Evolutionary conservation across 2,329 filamentous ascomycete species (phyloP), one percentile per base, ranked within the genome.

Genomic region (Paecilomyces formosus): DNA sequence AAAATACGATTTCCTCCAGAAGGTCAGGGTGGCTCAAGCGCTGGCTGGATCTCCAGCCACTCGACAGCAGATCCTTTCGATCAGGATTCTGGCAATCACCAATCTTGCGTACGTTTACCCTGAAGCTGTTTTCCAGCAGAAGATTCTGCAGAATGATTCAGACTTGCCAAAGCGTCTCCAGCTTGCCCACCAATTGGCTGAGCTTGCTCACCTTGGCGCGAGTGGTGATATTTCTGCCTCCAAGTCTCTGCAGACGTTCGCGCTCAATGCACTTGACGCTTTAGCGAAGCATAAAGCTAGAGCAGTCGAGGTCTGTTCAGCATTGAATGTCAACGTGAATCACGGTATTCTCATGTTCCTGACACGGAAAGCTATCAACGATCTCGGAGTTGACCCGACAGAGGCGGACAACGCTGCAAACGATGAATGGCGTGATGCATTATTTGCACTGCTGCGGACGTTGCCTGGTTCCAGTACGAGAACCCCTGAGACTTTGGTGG

Each of bases 281-380:
- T 81, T 99, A 58, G 86, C 90, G 6, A 88, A 86, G 69, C 90
- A 90, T 70, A 88, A 89, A 66, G 78, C 82, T 58, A 92, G 91
- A 68, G 84, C 88, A 30, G 79, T 85, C 33, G 94, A 99, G 71
- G 88, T 99, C 24, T 87, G 92, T 62, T 87, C 90, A 50, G 92
- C 94, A n/a, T 79, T 99, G 50, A 96, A 92, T 68, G 90, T 95
- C 57, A 96, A 93, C 65, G 93, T 97, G 39, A 97, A 96, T 67
- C 95, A 99, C 67, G 95, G 94, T 13, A 88, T 97, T 30, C 81
- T 99, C 52, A 88, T 97, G 64, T 97, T 97, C 68, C 84, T 97
- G 64, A 88, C 96, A 55, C 85, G 93, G 58, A 97, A 96, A 74
- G 90, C 92, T 9, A 89, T 97, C 58, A 87, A 88, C 18, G 89